Evolutionary conservation across 2,329 filamentous ascomycete genomes (phyloP).

Genomic region (Fusarium anguioides): DNA sequence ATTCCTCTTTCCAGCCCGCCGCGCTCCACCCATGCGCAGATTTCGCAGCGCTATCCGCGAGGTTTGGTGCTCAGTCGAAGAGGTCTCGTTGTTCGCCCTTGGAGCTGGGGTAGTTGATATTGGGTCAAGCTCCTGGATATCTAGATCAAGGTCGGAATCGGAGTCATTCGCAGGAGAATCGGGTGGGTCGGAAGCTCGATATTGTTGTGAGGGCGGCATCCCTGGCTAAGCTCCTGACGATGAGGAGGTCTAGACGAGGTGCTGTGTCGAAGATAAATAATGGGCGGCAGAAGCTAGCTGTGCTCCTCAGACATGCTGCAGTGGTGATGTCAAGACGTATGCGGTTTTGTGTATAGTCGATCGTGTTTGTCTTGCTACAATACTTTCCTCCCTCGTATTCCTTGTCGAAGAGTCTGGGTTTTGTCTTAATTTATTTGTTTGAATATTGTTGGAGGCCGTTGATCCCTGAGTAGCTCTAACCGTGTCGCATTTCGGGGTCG

Average conservation of each 20-base stretch:
- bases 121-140: constrained; percentile 83
- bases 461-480: constrained; percentile 30
- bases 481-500: constrained; percentile 33
- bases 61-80: constrained; percentile 57
- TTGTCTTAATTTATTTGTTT: constrained; percentile 14
- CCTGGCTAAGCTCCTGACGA: constrained; percentile 51
- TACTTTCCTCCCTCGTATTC: background rate
- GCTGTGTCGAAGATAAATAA: constrained; percentile 29
- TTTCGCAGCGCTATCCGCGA: constrained; percentile 77
- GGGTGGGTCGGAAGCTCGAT: constrained; percentile 69
- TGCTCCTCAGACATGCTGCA: constrained; percentile 44
- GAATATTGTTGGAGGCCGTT: constrained; percentile 23
- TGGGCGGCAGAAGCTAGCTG: constrained; percentile 31
- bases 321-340: constrained; percentile 8
- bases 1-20: constrained; percentile 65
- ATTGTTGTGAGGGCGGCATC: constrained; percentile 67
- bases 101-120: constrained; percentile 53
- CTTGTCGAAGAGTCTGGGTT: background rate
- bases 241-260: constrained; percentile 24
- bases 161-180: constrained; percentile 75
- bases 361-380: background rate
- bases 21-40: constrained; percentile 73
- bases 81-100: constrained; percentile 46
- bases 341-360: background rate
- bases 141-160: constrained; percentile 80